Percentiles rank a stretch among this genome's conserved stretches.
Conservation (phyloP, 176 grass and related monocot species). For the Ananas comosus region DNA sequence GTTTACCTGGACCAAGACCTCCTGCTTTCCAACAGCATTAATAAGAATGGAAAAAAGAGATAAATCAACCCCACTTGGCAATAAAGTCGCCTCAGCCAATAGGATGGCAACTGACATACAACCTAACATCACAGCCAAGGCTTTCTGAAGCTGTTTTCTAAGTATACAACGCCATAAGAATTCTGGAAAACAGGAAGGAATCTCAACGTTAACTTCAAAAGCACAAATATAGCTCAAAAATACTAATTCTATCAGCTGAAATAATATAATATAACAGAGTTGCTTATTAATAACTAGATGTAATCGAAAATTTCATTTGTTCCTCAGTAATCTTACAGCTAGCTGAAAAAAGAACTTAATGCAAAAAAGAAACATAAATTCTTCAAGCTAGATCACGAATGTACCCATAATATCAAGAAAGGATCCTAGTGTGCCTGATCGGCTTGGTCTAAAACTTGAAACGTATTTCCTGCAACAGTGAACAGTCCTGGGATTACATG, state of each 20-base stretch:
- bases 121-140: conserved; percentile 58
- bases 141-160: conserved; percentile 90
- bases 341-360: too few relatives aligned
- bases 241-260: not conserved
- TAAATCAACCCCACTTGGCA: conserved; percentile 89
- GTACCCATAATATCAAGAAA: conserved; percentile 76
- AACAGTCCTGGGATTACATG: conserved; percentile 1
- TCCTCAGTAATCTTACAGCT: not conserved
- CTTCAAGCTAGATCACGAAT: conserved; percentile 10
- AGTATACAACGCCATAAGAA: conserved; percentile 90
- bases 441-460: conserved; percentile 78
- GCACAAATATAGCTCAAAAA: not conserved
- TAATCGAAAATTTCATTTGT: not conserved
- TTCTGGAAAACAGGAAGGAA: conserved; percentile 43
- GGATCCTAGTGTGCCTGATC: conserved; percentile 50
- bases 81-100: conserved; percentile 91
- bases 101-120: conserved; percentile 95
- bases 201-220: not conserved
- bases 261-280: not conserved
- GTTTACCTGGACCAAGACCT: conserved; percentile 94
- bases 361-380: not conserved
- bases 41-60: conserved; percentile 96
- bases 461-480: conserved; percentile 53
- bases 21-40: conserved; percentile 80
- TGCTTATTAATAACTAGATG: not conserved